phyloP scores from a whole-genome alignment of 768 basidiomycete genomes.

The Chalciporus sphaerocephalus region DNA sequence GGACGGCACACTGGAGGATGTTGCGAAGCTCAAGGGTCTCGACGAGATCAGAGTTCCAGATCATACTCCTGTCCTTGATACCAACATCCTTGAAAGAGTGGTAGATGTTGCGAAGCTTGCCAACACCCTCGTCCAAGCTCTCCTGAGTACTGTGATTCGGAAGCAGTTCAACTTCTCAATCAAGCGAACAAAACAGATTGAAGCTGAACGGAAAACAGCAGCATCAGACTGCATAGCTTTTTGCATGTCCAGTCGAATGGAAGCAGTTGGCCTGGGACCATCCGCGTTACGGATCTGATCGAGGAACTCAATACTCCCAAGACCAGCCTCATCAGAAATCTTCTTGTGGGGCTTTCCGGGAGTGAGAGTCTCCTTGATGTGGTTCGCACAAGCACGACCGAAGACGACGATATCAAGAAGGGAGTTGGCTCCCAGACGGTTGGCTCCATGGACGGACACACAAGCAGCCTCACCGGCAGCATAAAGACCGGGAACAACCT shows the following conservation, averaged over 20 bases:
- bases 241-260: slow-evolving; percentile 94
- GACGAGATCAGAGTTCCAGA: slow-evolving; percentile 98
- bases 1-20: slow-evolving; percentile 89
- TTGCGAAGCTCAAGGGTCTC: slow-evolving; percentile 98
- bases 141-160: slow-evolving; percentile 65
- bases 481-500: slow-evolving; percentile 93
- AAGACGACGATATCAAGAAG: slow-evolving; percentile 98
- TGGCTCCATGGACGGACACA: slow-evolving; percentile 98
- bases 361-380: slow-evolving; percentile 86
- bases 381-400: slow-evolving; percentile 97
- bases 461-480: slow-evolving; percentile 99
- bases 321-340: slow-evolving; percentile 82
- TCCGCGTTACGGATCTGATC: slow-evolving; percentile 82
- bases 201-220: slow-evolving; percentile 82
- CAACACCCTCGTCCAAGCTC: slow-evolving; percentile 87
- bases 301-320: slow-evolving; percentile 78
- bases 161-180: slow-evolving; percentile 2
- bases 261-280: slow-evolving; percentile 81
- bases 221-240: slow-evolving; percentile 99
- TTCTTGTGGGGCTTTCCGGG: slow-evolving; percentile 89
- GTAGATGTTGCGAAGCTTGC: slow-evolving; percentile 82
- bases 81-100: slow-evolving; percentile 86
- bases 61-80: slow-evolving; percentile 98
- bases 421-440: slow-evolving; percentile 99
- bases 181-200: background rate